Evolutionary conservation across 345 rosid species (phyloP), one percentile per base, ranked within the genome.

Genomic region (Ceriops tagal): DNA sequence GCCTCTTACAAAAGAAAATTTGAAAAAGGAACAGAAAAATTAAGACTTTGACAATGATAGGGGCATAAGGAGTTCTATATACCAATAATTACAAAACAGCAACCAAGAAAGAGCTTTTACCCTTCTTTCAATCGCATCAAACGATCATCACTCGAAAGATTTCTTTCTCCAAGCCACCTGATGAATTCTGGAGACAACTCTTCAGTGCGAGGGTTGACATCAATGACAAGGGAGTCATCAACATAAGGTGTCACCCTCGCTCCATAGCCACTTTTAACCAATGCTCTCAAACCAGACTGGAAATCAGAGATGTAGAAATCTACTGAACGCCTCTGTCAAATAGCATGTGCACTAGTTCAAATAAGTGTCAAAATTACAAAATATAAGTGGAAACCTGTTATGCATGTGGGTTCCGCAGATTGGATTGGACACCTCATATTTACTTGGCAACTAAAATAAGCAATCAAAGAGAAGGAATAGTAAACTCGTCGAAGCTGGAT

Each of bases 301-400:
- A 93, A 91, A 83, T 93, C 99, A 61, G 99, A 93, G 67, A 93
- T 93, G 87, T 93, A 93, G 86, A 93, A 93, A 83, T 93, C 99
- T 55, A 93, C 99, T 13, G 86, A 97, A 73, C 86, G 97, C 78
- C 96, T 87, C 99, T 93, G 92, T 72, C 59, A 75, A 76, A 71
- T 63, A 26, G 59, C 21, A 68, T 47, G 22, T 22, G 1, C 19
- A 39, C 16, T 65, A 61, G 34, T 30, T 27, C 47, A 30, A 15
- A 32, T 60, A 49, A 73, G 28, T 10, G 21, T 16, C 53, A 53
- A 65, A 69, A 66, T 4, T 11, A 18, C 26, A 8, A 51, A 69
- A 30, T 62, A 8, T 6, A 62, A 5, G 34, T 19, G 30, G 57
- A 49, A 21, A 53, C 53, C 27, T 31, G 6, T 10, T 24, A 53